These are phyloP conservation scores for Leccinum subrobustum DNA, from an alignment of 1,284 basidiomycete genomes.

Conservation along the genomic window DNA sequence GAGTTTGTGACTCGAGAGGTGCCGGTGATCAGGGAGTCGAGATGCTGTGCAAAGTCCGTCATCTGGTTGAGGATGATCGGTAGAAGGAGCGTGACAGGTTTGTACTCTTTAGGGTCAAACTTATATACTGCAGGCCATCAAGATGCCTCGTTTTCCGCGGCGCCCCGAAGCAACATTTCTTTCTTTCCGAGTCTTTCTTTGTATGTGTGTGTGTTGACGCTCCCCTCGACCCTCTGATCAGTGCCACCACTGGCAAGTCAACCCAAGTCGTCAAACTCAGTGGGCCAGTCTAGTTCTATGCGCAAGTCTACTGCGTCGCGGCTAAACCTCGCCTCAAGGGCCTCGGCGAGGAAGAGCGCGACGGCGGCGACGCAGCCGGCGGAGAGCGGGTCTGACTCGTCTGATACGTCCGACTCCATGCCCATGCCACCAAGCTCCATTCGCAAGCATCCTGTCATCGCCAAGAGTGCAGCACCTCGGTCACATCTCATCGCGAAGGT, in stretches of 20 bases:
- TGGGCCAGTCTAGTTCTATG: not conserved
- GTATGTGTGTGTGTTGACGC: not conserved
- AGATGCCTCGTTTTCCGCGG: not conserved
- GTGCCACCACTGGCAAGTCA: constrained; percentile 15
- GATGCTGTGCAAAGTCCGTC: constrained; percentile 25
- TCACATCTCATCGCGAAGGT: constrained; percentile 5
- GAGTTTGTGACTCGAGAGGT: constrained; percentile 10
- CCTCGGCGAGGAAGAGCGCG: not conserved
- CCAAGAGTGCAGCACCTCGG: constrained; percentile 2
- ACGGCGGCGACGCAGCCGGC: not conserved
- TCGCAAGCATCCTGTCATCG: not conserved
- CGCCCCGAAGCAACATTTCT: not conserved
- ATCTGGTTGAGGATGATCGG: constrained; percentile 9
- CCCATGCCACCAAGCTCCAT: not conserved
- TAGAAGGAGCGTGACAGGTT: not conserved
- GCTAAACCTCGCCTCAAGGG: not conserved
- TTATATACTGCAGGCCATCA: too few species aligned
- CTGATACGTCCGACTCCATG: not conserved
- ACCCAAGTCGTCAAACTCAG: not conserved
- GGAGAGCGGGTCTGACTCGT: not conserved
- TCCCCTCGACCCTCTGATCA: not conserved
- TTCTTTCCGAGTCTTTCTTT: not conserved
- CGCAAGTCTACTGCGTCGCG: not conserved
- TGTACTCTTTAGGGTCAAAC: too few species aligned
- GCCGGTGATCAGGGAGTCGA: constrained; percentile 19